phyloP scores from a whole-genome alignment of 169 alveolate species.

The Plasmodium berghei region DNA sequence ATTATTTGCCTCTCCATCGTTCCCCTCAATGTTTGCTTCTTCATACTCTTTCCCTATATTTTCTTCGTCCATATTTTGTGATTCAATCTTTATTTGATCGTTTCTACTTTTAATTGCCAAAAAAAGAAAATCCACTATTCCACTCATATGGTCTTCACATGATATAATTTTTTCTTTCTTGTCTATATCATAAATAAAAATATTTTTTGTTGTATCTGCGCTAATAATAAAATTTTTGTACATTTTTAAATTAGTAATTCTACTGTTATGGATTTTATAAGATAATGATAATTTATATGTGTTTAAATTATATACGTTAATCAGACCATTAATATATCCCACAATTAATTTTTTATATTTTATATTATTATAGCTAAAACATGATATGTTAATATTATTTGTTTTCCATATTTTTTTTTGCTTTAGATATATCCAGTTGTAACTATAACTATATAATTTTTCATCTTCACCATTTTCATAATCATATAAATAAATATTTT shows the following conservation, averaged over 20 bases:
- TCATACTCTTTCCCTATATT: neutral
- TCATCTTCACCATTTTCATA: slow-evolving; percentile 24
- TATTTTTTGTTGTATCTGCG: slow-evolving; percentile 58
- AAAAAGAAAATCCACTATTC: slow-evolving; percentile 45
- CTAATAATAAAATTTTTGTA: slow-evolving; percentile 64
- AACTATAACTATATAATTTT: slow-evolving; percentile 35
- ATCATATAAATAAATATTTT: slow-evolving; percentile 53
- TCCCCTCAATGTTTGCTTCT: neutral
- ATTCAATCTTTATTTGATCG: neutral
- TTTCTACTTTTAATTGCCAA: slow-evolving; percentile 20
- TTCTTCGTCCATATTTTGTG: neutral
- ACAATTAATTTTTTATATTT: slow-evolving; percentile 42
- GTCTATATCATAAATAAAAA: slow-evolving; percentile 38
- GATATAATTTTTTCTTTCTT: slow-evolving; percentile 31
- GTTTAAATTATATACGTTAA: slow-evolving; percentile 49
- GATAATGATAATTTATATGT: slow-evolving; percentile 44
- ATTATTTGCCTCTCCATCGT: neutral
- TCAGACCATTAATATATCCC: slow-evolving; percentile 56
- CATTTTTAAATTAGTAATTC: slow-evolving; percentile 59
- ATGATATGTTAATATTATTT: slow-evolving; percentile 34
- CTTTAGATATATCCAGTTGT: slow-evolving; percentile 54
- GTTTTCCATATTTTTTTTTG: slow-evolving; percentile 61
- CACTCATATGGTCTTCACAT: slow-evolving; percentile 73
- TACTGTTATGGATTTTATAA: slow-evolving; percentile 66
- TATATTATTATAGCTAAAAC: slow-evolving; percentile 22